phyloP scores from a whole-genome alignment of 2,329 filamentous ascomycete species.

The Xylariaceae sp. region DNA sequence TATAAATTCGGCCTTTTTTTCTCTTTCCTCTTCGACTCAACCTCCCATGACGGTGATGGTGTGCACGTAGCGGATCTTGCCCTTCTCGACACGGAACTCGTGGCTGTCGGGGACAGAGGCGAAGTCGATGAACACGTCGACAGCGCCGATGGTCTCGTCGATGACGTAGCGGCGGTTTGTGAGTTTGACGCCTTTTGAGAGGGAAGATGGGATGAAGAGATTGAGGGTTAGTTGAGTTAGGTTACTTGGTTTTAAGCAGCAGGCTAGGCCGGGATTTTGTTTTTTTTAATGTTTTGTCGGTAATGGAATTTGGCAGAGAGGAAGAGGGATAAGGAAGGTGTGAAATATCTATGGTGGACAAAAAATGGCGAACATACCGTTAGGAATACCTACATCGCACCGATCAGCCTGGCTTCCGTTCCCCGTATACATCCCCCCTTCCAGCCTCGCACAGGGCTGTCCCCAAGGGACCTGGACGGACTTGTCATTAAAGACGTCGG shows the following conservation, averaged over 20 bases:
- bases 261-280: background rate
- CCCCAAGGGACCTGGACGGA: conserved; percentile 35
- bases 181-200: conserved; percentile 26
- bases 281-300: background rate
- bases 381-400: conserved; percentile 34
- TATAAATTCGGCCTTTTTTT: too few species aligned
- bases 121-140: conserved; percentile 30
- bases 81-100: conserved; percentile 31
- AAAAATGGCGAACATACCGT: conserved; percentile 23
- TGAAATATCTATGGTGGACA: too few species aligned
- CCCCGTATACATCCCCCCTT: conserved; percentile 34
- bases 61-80: conserved; percentile 31
- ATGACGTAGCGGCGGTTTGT: conserved; percentile 28
- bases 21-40: too few species aligned
- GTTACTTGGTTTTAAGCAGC: too few species aligned
- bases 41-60: conserved; percentile 30
- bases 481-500: conserved; percentile 34
- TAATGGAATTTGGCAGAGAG: too few species aligned
- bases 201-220: too few species aligned
- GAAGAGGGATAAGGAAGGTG: too few species aligned
- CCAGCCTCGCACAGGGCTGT: conserved; percentile 32
- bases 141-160: conserved; percentile 27
- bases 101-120: conserved; percentile 31
- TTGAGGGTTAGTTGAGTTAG: too few species aligned
- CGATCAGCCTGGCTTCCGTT: conserved; percentile 25